Evolutionary conservation across 192 early-diverging fungal genomes (phyloP), one percentile per base, ranked within the genome.

Genomic region (Kappamyces sp.): DNA sequence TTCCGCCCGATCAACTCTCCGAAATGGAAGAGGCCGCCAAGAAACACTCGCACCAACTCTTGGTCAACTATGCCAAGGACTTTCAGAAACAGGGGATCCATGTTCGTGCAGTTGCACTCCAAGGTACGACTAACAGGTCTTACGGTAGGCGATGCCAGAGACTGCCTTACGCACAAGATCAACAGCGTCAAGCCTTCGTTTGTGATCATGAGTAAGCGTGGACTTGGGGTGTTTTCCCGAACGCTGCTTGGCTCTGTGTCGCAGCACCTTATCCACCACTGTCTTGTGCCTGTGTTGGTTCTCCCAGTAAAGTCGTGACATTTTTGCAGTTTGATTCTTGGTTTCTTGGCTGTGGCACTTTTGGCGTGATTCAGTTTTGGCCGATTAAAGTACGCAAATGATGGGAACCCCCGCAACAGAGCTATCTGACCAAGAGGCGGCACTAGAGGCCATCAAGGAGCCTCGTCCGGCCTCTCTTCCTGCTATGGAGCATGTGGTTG

Each of bases 91-190:
- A 62, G 32, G 38, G 53, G 31, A 48, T 62, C 31, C 23, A 63
- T 10, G 13, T 36, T 40, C 66, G 73, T 58, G 79, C 82, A 15
- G 67, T 84, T 54, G 71, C 84, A 1, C 15, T 65, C 12, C 49
- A 64, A 35, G 86, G 86, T n/a, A n/a, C n/a, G n/a, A n/a, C n/a
- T n/a, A n/a, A n/a, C n/a, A n/a, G n/a, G n/a, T n/a, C n/a, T n/a
- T n/a, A n/a, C n/a, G n/a, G n/a, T n/a, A 47, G 57, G 57, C 1
- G 86, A 88, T 65, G 64, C 86, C 3, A 68, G 80, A 13, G 68
- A 74, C 33, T 86, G 86, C 51, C 58, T 88, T 47, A 73, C 80
- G 15, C 65, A 70, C 39, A 88, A 88, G 54, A 71, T 74, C 8
- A 52, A 48, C 9, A 79, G 85, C 40, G 32, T 83, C n/a, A 68